Percentiles rank a stretch among this genome's conserved stretches.
Conservation (phyloP, 345 rosid species). For the Melaleuca alternifolia region DNA sequence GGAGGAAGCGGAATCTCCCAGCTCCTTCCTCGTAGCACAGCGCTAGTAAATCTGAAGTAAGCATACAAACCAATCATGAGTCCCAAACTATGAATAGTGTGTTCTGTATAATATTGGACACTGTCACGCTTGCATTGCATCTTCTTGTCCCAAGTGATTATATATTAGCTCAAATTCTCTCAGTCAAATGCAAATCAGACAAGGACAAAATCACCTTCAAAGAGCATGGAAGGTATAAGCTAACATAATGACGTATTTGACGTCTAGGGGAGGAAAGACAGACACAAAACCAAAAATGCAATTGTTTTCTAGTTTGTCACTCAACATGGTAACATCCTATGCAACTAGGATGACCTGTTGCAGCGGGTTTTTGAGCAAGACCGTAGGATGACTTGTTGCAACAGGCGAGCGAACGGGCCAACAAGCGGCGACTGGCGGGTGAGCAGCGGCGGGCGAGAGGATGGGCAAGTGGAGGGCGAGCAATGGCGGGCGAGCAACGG, state of each 20-base stretch:
- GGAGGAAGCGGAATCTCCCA: slow-evolving; percentile 94
- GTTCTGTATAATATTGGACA: background rate
- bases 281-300: background rate
- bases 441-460: too few species aligned
- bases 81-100: background rate
- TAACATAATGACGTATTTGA: background rate
- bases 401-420: too few species aligned
- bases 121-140: background rate
- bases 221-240: background rate
- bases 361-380: too few species aligned
- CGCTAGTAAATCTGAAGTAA: slow-evolving; percentile 53
- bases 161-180: background rate
- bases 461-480: too few species aligned
- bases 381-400: too few species aligned
- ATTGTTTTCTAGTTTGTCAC: background rate
- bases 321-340: background rate
- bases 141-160: background rate
- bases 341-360: too few species aligned
- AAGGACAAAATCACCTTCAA: background rate
- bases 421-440: too few species aligned
- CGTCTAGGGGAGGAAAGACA: background rate
- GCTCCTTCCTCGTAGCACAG: slow-evolving; percentile 52
- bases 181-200: background rate
- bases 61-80: background rate
- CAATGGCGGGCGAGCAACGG: too few species aligned